Evolutionary conservation across 2,329 filamentous ascomycete genomes (phyloP), one percentile per base, ranked within the genome.

Genomic region (Endothia cerciana): DNA sequence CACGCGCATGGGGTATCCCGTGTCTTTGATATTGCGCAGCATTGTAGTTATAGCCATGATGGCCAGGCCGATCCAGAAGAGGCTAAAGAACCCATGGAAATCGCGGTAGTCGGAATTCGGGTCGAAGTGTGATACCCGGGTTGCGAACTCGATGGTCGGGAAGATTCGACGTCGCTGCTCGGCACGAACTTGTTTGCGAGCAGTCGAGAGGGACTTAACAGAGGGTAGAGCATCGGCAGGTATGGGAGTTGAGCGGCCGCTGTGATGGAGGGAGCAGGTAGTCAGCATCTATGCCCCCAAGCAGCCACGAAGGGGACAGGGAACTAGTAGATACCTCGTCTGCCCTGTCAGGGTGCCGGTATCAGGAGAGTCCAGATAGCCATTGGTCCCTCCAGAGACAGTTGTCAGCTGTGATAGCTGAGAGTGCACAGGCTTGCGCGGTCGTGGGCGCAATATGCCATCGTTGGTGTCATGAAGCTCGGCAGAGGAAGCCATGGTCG

Each of bases 11-110:
- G 94, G 91, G 75, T 90, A 92, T 28, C 95, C 95, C 0, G 93
- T 97, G 75, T 98, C 95, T 77, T 94, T 97, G 74, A 95, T 87
- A 77, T 97, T 98, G 73, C 94, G 89, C 73, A 97, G 80, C 83
- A 93, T 92, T n/a, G 92, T 92, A 2, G 94, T 98, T 69, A 97
- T 90, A 73, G 94, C 93, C 94, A 99, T 97, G 77, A 99, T 97
- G 71, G 92, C 92, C 67, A 99, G 83, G 11, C 93, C 93, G 70
- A 99, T 94, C 95, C 95, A 99, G 80, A 99, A 99, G 45, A 99
- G 86, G 63, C 95, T 92, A 80, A 97, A 99, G 85, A 99, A 99
- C 75, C 95, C 95, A 72, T 93, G 89, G 77, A 99, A 99, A 78
- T 99, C 93, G 73, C 89, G 89, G 77, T 98, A 94, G 73, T 97